These are phyloP conservation scores for Wickerhamomyces sp. DNA, from an alignment of 1,139 yeast species.

Conservation along the genomic window DNA sequence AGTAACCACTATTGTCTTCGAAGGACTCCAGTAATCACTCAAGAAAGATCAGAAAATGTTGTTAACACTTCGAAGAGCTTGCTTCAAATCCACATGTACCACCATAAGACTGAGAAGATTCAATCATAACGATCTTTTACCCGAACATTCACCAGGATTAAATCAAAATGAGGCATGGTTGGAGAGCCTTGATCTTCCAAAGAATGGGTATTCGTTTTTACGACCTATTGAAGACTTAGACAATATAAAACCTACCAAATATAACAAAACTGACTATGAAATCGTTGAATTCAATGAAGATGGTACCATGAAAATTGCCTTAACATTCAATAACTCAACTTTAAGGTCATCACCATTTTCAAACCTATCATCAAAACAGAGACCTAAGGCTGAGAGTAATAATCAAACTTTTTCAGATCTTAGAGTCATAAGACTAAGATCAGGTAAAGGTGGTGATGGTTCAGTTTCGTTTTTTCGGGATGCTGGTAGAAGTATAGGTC, in stretches of 20 bases:
- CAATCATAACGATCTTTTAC: conserved; percentile 15
- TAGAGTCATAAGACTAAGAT: conserved; percentile 57
- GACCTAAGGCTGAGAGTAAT: conserved; percentile 33
- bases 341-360: conserved; percentile 37
- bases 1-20: not conserved
- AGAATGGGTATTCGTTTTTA: conserved; percentile 1
- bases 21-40: not conserved
- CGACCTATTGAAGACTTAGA: conserved; percentile 3
- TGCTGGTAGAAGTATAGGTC: conserved; percentile 80
- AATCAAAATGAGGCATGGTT: conserved; percentile 45
- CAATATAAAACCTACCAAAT: not conserved
- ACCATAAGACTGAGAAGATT: not conserved
- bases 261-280: not conserved
- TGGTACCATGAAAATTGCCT: conserved; percentile 22
- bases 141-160: conserved; percentile 45
- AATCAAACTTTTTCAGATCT: conserved; percentile 48
- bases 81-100: not conserved
- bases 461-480: conserved; percentile 81
- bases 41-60: not conserved
- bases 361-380: conserved; percentile 26
- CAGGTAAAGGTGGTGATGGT: conserved; percentile 92
- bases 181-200: conserved; percentile 19
- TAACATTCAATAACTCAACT: conserved; percentile 35
- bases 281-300: conserved; percentile 5
- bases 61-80: not conserved